Evolutionary conservation across 495 filamentous ascomycete genomes (phyloP), one percentile per base, ranked within the genome.

Genomic region (Aspergillus nanangensis): DNA sequence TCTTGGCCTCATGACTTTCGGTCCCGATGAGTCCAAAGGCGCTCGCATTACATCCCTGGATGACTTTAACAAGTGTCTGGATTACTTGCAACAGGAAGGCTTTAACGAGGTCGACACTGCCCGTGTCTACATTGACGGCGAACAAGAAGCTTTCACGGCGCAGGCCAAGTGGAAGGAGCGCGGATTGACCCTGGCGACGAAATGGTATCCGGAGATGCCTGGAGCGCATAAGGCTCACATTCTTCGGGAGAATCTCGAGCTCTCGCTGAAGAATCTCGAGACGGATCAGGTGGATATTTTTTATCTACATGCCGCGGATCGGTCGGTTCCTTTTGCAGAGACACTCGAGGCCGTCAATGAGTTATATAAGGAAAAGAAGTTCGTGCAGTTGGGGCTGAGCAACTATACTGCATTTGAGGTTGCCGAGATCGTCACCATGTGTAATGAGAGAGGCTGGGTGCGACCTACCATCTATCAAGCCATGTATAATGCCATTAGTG

Each of bases 391-490:
- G 20, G 90, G 88, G 15, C 62, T 96, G 52, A 84, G 78, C 44
- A 96, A 96, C 65, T 95, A 81, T 56, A 87, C 90, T 3, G 81
- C 90, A 8, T 95, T 86, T 58, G 90, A 96, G 65, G 88, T 96
- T 8, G 91, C 91, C 3, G 91, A 96, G 73, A 74, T 95, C 17
- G 87, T 84, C 3, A 77, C 89, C 44, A 80, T 83, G 13, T 93
- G 87, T 68, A 82, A 84, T 51, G 79, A 86, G 67, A 81, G 85
- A 50, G 81, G 81, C n/a, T 87, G 77, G 75, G 71, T 81, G 43
- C 76, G 75, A 25, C 80, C 80, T 0, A 74, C 70, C 13, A 81
- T 81, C n/a, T 85, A 79, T 57, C 80, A 84, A 49, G 81, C 76
- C 19, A 72, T 82, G 50, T 86, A 86, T 57, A 81, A 86, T 61